phyloP scores from a whole-genome alignment of 2,329 filamentous ascomycete species.

The Triangularia setosa region DNA sequence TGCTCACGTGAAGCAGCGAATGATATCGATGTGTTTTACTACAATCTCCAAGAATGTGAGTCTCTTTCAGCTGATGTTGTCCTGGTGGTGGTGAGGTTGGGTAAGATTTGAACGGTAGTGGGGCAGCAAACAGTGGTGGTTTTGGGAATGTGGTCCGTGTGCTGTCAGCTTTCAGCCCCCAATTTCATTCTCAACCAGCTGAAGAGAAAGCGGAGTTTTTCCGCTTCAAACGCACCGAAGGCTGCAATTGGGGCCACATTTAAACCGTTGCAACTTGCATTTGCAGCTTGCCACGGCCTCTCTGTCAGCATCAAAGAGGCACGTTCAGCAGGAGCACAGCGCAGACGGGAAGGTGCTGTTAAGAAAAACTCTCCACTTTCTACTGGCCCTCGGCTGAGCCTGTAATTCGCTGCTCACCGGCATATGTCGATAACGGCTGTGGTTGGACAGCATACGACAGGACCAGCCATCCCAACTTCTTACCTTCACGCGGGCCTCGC shows the following conservation, averaged over 20 bases:
- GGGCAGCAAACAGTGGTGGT: not conserved
- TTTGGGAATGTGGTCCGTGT: not conserved
- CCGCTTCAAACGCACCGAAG: not conserved
- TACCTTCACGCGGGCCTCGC: not conserved
- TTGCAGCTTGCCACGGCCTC: not conserved
- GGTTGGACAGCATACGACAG: constrained; percentile 42
- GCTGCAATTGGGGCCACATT: not conserved
- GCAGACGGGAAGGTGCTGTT: constrained; percentile 1
- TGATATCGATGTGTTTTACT: not conserved
- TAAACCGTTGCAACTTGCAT: not conserved
- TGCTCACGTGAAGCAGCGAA: not conserved
- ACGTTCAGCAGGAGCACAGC: not conserved
- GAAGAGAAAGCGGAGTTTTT: not conserved
- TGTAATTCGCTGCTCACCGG: constrained; percentile 27
- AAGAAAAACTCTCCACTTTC: not conserved
- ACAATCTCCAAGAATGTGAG: not conserved
- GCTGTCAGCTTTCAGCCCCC: not conserved
- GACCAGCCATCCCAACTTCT: constrained; percentile 12
- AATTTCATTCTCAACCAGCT: not conserved
- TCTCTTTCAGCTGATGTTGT: not conserved
- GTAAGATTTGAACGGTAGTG: constrained; percentile 1
- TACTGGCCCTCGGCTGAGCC: not conserved
- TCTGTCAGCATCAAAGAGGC: not conserved
- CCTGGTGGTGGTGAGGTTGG: constrained; percentile 1
- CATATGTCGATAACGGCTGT: constrained; percentile 25